A percentile compares a stretch with the other conserved stretches of the same genome.
Evolutionary conservation across 2,329 filamentous ascomycete species (phyloP).

Genomic region (Aulographum hederae): DNA sequence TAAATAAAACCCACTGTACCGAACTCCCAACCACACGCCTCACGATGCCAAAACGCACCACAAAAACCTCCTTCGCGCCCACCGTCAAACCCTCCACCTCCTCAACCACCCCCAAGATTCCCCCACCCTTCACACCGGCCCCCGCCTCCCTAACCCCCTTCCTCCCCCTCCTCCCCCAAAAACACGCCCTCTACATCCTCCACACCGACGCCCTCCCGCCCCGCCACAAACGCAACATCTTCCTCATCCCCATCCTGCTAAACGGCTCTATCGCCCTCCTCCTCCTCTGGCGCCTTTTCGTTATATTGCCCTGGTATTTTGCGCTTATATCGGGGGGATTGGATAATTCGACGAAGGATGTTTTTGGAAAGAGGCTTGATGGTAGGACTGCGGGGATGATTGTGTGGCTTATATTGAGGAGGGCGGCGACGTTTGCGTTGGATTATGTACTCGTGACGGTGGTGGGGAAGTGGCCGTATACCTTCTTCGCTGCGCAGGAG

Average conservation of each 20-base stretch:
- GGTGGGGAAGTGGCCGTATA: slow-evolving; percentile 27
- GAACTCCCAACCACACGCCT: too few species aligned
- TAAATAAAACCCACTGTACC: too few species aligned
- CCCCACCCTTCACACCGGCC: slow-evolving; percentile 49
- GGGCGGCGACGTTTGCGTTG: slow-evolving; percentile 48
- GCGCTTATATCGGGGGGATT: slow-evolving; percentile 31
- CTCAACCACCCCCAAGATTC: slow-evolving; percentile 18
- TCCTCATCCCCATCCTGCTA: slow-evolving; percentile 58
- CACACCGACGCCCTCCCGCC: slow-evolving; percentile 59
- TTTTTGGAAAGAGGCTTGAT: too few species aligned
- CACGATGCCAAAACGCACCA: too few species aligned
- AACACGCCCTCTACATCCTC: slow-evolving; percentile 60
- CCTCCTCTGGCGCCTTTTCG: slow-evolving; percentile 50
- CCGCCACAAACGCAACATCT: slow-evolving; percentile 65
- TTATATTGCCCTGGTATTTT: slow-evolving; percentile 56
- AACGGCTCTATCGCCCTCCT: slow-evolving; percentile 49
- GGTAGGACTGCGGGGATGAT: slow-evolving; percentile 37
- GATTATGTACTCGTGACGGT: slow-evolving; percentile 43
- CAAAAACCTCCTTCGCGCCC: too few species aligned
- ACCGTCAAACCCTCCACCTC: background rate
- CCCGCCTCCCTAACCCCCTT: slow-evolving; percentile 47
- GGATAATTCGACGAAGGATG: background rate
- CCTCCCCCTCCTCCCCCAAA: slow-evolving; percentile 40
- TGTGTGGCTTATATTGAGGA: slow-evolving; percentile 34
- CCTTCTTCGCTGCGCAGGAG: slow-evolving; percentile 41